A percentile compares a stretch with the other conserved stretches of the same genome.
These are phyloP conservation scores for Blastocladiella emersonii DNA, from an alignment of 371 early-diverging fungal species.

Conservation along the genomic window DNA sequence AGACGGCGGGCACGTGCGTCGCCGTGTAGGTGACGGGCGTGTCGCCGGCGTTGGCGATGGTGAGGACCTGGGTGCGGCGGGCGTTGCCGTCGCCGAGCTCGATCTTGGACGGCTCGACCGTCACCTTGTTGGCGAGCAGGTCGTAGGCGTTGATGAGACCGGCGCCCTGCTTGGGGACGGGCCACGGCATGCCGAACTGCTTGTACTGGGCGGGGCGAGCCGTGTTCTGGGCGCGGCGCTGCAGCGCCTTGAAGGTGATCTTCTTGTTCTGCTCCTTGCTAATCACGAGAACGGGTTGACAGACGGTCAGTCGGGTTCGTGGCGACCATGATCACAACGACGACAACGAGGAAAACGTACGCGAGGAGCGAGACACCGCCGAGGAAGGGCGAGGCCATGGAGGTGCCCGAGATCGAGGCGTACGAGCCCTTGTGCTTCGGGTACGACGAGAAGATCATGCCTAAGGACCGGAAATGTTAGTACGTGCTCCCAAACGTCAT, in stretches of 20 bases:
- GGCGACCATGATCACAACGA: too few relatives aligned
- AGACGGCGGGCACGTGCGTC: slow-evolving; percentile 24
- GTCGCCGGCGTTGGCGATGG: slow-evolving; percentile 40
- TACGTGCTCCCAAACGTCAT: too few relatives aligned
- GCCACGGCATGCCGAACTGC: not conserved
- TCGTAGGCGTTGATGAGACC: slow-evolving; percentile 29
- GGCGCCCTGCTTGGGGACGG: slow-evolving; percentile 33
- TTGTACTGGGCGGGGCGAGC: slow-evolving; percentile 9
- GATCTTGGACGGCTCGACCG: slow-evolving; percentile 13
- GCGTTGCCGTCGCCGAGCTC: not conserved
- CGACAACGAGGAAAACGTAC: not conserved
- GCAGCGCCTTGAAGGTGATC: not conserved
- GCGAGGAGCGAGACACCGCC: too few relatives aligned
- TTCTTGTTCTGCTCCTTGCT: too few relatives aligned
- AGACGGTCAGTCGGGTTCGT: too few relatives aligned
- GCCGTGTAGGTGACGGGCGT: slow-evolving; percentile 34
- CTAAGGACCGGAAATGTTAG: slow-evolving; percentile 39
- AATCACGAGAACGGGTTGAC: too few relatives aligned
- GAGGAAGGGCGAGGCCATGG: slow-evolving; percentile 15
- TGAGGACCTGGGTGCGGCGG: slow-evolving; percentile 14
- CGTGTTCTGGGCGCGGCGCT: slow-evolving; percentile 10
- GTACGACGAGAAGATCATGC: slow-evolving; percentile 2
- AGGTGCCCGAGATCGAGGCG: slow-evolving; percentile 18
- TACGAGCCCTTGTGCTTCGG: not conserved
- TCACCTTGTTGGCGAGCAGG: slow-evolving; percentile 11